Percentiles rank a stretch among this genome's conserved stretches.
Conservation (phyloP, 140 eudicot genomes). For the Senecio squalidus region DNA sequence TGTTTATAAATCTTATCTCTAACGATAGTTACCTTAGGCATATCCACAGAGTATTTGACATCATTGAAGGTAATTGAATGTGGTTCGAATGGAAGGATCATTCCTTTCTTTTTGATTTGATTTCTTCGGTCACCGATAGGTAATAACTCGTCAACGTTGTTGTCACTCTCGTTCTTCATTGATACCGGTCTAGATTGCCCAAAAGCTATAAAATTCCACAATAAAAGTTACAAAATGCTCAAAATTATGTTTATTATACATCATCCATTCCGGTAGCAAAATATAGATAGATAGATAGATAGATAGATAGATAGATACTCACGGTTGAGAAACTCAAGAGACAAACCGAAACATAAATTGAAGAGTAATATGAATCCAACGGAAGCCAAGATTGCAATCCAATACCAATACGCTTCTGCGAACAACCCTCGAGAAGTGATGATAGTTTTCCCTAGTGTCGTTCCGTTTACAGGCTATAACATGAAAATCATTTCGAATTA, state of each 20-base stretch:
- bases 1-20: no score
- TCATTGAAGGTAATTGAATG: no score
- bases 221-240: no score
- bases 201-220: slow-evolving; percentile 35
- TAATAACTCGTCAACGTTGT: slow-evolving; percentile 26
- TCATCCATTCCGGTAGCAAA: no score
- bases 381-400: slow-evolving; percentile 56
- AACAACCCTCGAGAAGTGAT: slow-evolving; percentile 45
- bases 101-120: slow-evolving; percentile 25
- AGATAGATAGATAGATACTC: slow-evolving; percentile 26
- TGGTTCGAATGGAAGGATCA: no score
- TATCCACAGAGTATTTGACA: no score
- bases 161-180: slow-evolving; percentile 7
- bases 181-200: slow-evolving; percentile 27
- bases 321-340: slow-evolving; percentile 46
- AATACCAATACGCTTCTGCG: slow-evolving; percentile 56
- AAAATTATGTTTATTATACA: no score
- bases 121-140: slow-evolving; percentile 5
- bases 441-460: slow-evolving; percentile 40
- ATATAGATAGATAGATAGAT: no score
- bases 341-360: slow-evolving; percentile 29
- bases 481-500: not conserved
- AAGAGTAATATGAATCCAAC: slow-evolving; percentile 42
- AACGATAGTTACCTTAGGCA: no score
- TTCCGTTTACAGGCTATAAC: not conserved